These are phyloP conservation scores for Beauveria pseudobassiana DNA, from an alignment of 2,329 filamentous ascomycete species.

Conservation along the genomic window DNA sequence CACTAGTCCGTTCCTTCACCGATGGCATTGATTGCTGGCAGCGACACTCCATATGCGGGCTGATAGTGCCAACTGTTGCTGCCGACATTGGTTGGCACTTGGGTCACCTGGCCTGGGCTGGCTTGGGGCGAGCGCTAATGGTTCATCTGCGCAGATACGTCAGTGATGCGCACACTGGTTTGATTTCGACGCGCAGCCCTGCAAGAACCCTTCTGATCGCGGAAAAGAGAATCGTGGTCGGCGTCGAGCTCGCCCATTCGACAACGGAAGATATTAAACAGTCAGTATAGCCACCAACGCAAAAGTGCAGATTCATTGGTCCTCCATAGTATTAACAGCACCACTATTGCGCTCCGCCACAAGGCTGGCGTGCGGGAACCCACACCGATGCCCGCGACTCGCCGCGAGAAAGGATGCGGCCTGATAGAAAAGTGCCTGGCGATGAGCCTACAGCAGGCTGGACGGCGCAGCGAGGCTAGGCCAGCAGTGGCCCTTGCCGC, in stretches of 20 bases:
- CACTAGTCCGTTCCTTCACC: background rate
- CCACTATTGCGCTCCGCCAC: conserved; percentile 7
- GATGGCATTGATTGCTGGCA: background rate
- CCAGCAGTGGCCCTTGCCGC: background rate
- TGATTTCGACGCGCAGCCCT: background rate
- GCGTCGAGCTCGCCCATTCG: background rate
- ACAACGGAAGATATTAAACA: background rate
- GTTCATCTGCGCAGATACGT: background rate
- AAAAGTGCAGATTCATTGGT: background rate
- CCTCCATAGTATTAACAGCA: background rate
- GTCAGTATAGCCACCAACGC: conserved; percentile 1
- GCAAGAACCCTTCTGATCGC: background rate
- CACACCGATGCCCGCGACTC: background rate
- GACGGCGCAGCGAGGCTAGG: background rate
- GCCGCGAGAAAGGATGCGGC: background rate
- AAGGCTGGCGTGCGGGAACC: conserved; percentile 1
- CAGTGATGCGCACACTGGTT: background rate
- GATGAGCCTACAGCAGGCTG: background rate
- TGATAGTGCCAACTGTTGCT: background rate
- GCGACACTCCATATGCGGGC: background rate
- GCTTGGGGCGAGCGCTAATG: conserved; percentile 3
- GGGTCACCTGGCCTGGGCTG: background rate
- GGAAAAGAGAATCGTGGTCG: background rate
- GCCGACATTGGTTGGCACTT: background rate
- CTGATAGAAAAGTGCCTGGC: conserved; percentile 6